These are phyloP conservation scores for Castanopsis chinensis DNA, from an alignment of 306 rosid genomes.

Conservation along the genomic window DNA sequence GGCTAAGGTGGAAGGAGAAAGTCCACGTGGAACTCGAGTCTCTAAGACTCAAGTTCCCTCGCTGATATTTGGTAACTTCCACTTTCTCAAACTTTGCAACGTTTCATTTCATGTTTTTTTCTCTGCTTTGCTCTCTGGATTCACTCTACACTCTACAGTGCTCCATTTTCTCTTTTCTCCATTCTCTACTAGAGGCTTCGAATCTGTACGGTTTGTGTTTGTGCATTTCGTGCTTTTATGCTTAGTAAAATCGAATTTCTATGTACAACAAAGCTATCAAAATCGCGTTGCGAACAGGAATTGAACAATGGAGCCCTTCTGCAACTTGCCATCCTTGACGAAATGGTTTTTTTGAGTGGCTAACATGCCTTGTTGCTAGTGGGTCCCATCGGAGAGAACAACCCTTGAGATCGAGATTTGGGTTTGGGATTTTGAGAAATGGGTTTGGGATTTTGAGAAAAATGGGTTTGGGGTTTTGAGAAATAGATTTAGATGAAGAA, in stretches of 20 bases:
- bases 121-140: background rate
- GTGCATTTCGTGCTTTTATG: background rate
- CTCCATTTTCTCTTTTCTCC: slow-evolving; percentile 1
- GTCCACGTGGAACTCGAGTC: too few species aligned
- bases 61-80: background rate
- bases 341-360: slow-evolving; percentile 57
- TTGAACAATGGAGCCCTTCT: slow-evolving; percentile 55
- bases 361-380: slow-evolving; percentile 70
- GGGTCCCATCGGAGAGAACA: slow-evolving; percentile 62
- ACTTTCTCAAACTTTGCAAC: background rate
- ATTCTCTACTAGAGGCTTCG: background rate
- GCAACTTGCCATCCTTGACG: slow-evolving; percentile 49
- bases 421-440: too few species aligned
- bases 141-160: background rate
- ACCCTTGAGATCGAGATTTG: slow-evolving; percentile 30
- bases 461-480: too few species aligned
- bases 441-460: too few species aligned
- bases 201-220: background rate
- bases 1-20: too few species aligned
- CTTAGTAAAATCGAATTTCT: background rate
- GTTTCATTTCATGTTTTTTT: slow-evolving; percentile 21
- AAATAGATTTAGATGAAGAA: too few species aligned
- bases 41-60: too few species aligned
- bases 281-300: background rate
- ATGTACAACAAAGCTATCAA: background rate